These are phyloP conservation scores for Peniophora sp. DNA, from an alignment of 1,284 basidiomycete genomes.

Conservation along the genomic window DNA sequence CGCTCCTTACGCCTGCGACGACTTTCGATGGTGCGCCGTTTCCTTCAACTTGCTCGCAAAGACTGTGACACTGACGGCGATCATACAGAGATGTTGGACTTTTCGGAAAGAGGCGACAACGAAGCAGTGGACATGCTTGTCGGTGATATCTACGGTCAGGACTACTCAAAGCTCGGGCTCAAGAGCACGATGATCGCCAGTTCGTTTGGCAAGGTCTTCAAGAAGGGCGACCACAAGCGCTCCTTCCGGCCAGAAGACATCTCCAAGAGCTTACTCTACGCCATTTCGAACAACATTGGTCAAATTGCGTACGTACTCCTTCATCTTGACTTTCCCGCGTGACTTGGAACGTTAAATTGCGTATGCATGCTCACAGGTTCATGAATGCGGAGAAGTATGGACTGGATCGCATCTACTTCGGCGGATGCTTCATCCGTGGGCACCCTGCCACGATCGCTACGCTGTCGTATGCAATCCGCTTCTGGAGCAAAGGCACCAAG, in stretches of 20 bases:
- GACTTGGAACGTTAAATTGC: slow-evolving; percentile 1
- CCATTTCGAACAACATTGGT: slow-evolving; percentile 98
- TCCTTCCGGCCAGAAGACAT: slow-evolving; percentile 92
- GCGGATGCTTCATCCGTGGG: slow-evolving; percentile 97
- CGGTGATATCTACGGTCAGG: slow-evolving; percentile 96
- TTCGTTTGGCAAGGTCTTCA: slow-evolving; percentile 98
- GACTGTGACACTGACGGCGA: slow-evolving; percentile 9
- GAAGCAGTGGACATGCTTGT: slow-evolving; percentile 97
- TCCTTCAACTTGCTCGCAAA: neutral
- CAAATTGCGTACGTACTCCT: slow-evolving; percentile 86
- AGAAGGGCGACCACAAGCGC: slow-evolving; percentile 71
- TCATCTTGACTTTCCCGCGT: slow-evolving; percentile 8
- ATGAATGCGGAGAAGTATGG: slow-evolving; percentile 99
- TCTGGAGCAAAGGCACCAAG: slow-evolving; percentile 99
- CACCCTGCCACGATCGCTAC: slow-evolving; percentile 97
- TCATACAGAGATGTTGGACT: slow-evolving; percentile 83
- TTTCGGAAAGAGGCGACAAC: slow-evolving; percentile 94
- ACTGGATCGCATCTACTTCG: slow-evolving; percentile 96
- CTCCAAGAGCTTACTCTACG: slow-evolving; percentile 89
- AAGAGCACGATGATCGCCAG: slow-evolving; percentile 98
- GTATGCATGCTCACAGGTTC: slow-evolving; percentile 60
- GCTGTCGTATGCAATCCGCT: slow-evolving; percentile 96
- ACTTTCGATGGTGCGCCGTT: slow-evolving; percentile 83
- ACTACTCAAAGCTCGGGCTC: slow-evolving; percentile 89
- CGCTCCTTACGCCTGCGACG: slow-evolving; percentile 90